Evolutionary conservation across 768 basidiomycete species (phyloP).

Genomic region (Holtermannia corniformis): DNA sequence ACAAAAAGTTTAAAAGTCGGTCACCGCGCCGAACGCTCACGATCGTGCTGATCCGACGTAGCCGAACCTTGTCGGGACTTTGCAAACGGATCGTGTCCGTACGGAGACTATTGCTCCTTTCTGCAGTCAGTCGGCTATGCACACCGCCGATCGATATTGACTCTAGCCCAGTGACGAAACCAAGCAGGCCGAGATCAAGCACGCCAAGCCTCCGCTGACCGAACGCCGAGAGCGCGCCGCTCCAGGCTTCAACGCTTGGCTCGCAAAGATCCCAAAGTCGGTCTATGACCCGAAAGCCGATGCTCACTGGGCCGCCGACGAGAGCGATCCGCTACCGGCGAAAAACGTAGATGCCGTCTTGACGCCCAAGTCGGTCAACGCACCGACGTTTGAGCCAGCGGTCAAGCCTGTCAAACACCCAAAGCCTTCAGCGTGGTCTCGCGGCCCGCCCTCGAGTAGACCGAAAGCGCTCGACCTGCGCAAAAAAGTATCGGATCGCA

Average conservation of each 20-base stretch:
- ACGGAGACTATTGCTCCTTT: constrained; percentile 42
- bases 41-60: constrained; percentile 3
- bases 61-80: constrained; percentile 38
- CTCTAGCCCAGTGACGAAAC: constrained; percentile 3
- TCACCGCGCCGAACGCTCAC: neutral
- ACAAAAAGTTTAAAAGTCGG: constrained; percentile 38
- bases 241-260: neutral
- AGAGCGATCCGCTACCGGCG: neutral
- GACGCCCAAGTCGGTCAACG: neutral
- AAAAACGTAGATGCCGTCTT: too few species aligned
- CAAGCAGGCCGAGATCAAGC: constrained; percentile 1
- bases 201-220: neutral
- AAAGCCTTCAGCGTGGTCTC: constrained; percentile 20
- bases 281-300: neutral
- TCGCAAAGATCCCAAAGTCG: neutral
- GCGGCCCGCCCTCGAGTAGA: constrained; percentile 16
- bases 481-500: neutral
- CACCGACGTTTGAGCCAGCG: neutral
- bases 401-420: neutral
- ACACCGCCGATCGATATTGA: neutral
- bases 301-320: neutral
- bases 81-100: constrained; percentile 34
- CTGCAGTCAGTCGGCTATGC: constrained; percentile 25
- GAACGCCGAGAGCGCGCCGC: neutral
- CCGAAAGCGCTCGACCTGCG: constrained; percentile 1